Percentiles rank a stretch among this genome's conserved stretches.
Evolutionary conservation across 2,329 filamentous ascomycete species (phyloP).

Genomic region (Atkinsonella hypoxylon): DNA sequence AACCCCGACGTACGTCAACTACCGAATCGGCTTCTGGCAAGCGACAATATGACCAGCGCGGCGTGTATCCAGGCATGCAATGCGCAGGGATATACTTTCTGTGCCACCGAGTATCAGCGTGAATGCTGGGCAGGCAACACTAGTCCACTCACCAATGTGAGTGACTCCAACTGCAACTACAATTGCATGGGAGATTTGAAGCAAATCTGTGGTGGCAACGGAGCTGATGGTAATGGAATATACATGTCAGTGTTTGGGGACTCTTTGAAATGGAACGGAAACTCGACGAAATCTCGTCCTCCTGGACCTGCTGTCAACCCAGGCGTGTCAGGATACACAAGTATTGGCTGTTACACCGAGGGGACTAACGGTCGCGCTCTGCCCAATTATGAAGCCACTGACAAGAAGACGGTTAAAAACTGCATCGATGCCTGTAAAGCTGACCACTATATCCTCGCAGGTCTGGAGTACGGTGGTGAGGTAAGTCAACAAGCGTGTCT

Average conservation of each 20-base stretch:
- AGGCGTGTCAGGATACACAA: conserved; percentile 22
- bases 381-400: conserved; percentile 11
- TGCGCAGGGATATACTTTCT: conserved; percentile 25
- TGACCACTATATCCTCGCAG: conserved; percentile 18
- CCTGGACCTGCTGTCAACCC: conserved; percentile 23
- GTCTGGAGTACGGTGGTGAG: conserved; percentile 28
- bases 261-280: conserved; percentile 16
- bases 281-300: conserved; percentile 13
- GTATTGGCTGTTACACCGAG: conserved; percentile 28
- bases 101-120: conserved; percentile 35
- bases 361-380: conserved; percentile 21
- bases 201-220: conserved; percentile 42
- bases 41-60: conserved; percentile 28
- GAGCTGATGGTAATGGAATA: conserved; percentile 19
- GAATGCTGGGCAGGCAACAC: conserved; percentile 44
- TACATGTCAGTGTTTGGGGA: conserved; percentile 39
- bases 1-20: conserved; percentile 44
- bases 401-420: conserved; percentile 19
- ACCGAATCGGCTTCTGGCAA: conserved; percentile 26
- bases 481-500: conserved; percentile 9
- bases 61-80: conserved; percentile 34
- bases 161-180: conserved; percentile 37
- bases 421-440: conserved; percentile 23
- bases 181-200: conserved; percentile 35
- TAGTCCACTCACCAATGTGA: conserved; percentile 31